Base-by-base conservation (phyloP, 1,284 basidiomycete species). In the Malassezia arunalokei region DNA sequence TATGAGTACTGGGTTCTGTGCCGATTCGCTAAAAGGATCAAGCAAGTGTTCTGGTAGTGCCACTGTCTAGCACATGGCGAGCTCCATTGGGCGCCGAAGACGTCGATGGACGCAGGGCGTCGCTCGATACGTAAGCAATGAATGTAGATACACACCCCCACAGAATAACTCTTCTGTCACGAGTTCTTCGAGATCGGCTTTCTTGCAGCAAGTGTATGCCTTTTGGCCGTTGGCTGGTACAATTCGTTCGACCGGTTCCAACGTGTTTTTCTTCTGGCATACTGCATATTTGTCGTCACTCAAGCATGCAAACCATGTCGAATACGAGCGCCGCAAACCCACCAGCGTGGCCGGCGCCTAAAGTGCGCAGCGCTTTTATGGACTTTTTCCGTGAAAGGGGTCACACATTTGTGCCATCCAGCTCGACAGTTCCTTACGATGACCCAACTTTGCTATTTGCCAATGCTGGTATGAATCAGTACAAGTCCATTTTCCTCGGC, bases 401-500 rank as follows among this genome's bases (percentile, higher is more conserved):
- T 59, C 94, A 98, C 76, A 85, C 85, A 33, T 94, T 89, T 74
- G 87, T 91, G 55, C 85, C 85, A n/a, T 92, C 87, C 40, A 90
- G 87, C 6, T 82, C 87, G 11, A 92, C 89, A 42, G 87, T 98
- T 63, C 92, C 92, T 1, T 95, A 90, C 75, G 92, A 98, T 62
- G 76, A 76, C 57, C 75, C 94, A 3, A 95, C 92, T 6, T 79
- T 98, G 39, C 82, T 98, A 57, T 98, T 98, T 68, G 89, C 91
- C 62, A 98, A 98, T 78, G 92, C 92, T 60, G 74, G 76, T 70
- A 76, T 58, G 61, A 68, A 66, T 54, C 63, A 70, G 58, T 96
- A 87, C 79, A 96, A 98, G 78, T 78, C 86, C 44, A 88, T 96
- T 62, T 96, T 98, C 75, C 80, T 98, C 32, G 92, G 92, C 59